Conservation (phyloP, 257 asterid species). For the Solanum pennellii region DNA sequence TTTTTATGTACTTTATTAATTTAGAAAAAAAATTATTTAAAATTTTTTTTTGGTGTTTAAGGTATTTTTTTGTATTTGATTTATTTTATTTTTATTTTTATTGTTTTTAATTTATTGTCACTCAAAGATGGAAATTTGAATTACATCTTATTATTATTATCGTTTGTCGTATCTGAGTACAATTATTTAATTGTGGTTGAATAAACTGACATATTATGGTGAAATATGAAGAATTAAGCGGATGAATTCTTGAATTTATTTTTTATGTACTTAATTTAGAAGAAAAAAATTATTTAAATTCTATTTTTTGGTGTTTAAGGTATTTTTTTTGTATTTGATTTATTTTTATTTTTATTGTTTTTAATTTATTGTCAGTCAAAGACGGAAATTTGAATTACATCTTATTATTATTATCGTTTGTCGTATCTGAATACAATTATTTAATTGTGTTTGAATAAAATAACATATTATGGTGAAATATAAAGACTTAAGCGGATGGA, state of each 20-base stretch:
- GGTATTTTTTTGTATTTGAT: not conserved
- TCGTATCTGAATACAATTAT: not conserved
- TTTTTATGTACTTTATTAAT: not conserved
- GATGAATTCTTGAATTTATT: too few relatives aligned
- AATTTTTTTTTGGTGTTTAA: not conserved
- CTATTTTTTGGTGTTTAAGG: not conserved
- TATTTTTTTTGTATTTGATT: not conserved
- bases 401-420: too few relatives aligned
- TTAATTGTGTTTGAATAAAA: too few relatives aligned
- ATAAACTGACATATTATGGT: too few relatives aligned
- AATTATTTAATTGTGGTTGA: too few relatives aligned
- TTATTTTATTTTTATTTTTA: not conserved
- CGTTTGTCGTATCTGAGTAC: not conserved
- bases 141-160: too few relatives aligned
- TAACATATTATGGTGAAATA: not conserved
- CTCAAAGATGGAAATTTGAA: too few relatives aligned
- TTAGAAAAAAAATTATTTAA: not conserved
- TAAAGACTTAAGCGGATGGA: too few relatives aligned
- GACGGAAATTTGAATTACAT: too few relatives aligned
- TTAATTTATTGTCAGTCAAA: not conserved
- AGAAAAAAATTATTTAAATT: not conserved
- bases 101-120: too few relatives aligned
- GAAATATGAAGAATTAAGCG: too few relatives aligned
- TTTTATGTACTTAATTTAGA: too few relatives aligned
- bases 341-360: not conserved